Evolutionary conservation across 2,329 filamentous ascomycete genomes (phyloP), one percentile per base, ranked within the genome.

Genomic region (Harringtonia lauricola): DNA sequence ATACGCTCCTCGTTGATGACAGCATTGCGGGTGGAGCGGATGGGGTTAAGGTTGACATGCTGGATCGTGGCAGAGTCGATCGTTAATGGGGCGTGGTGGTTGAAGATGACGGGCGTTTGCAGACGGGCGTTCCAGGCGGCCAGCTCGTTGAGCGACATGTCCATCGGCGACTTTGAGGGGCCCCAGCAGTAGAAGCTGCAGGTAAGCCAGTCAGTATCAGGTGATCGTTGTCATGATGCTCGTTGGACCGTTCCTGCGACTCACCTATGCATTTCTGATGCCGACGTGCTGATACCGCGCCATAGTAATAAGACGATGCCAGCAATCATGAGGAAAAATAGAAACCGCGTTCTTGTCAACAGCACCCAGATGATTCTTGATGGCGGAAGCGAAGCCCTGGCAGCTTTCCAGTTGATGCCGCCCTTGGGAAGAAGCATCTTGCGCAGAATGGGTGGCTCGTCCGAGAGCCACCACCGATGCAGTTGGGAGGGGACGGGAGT

Each of bases 141-240:
- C 62, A 90, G 83, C 60, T 98, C 92, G 60, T 95, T 95, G 44
- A 83, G 69, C 35, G 84, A 79, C 87, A 98, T 95, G 51, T 92
- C 80, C 80, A 94, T 94, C 42, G 92, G 92, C n/a, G 92, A 79
- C 69, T 94, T 95, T 21, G 83, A 79, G 14, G 92, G 90, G 13
- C 92, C 92, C 76, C 88, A 96, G 70, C 92, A 98, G 67, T 95
- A 94, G 66, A 94, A 95, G 66, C 90, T 96, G 45, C 13, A 28
- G 28, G 15, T 13, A 19, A 9, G 24, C 33, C 8, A 3, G 46
- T 44, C 18, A 40, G 34, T 15, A 22, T 19, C 17, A 13, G 3
- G 9, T 8, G 18, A 17, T 19, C 19, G 29, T 21, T 8, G 3
- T 9, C 22, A 5, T 17, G 8, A 4, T 14, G n/a, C 4, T 28